phyloP scores from a whole-genome alignment of 78 protist genomes.

The Dictyostelium capitatum region DNA sequence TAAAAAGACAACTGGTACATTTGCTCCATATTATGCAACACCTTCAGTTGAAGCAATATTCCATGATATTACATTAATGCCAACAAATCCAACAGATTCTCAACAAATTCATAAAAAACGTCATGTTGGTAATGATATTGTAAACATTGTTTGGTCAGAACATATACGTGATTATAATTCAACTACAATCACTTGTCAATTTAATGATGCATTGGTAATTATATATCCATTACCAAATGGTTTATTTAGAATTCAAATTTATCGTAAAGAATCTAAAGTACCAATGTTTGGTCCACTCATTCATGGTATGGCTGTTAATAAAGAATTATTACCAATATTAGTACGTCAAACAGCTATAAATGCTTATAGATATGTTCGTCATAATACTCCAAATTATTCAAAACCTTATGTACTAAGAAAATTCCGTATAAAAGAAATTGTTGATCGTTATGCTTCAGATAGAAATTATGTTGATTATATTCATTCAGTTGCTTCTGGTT shows the following conservation, averaged over 20 bases:
- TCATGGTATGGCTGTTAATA: slow-evolving; percentile 89
- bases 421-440: slow-evolving; percentile 66
- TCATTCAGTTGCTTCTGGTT: slow-evolving; percentile 44
- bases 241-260: slow-evolving; percentile 83
- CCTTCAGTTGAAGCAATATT: slow-evolving; percentile 90
- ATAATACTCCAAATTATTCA: slow-evolving; percentile 66
- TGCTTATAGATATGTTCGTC: slow-evolving; percentile 83
- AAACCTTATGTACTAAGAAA: slow-evolving; percentile 64
- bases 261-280: slow-evolving; percentile 77
- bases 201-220: slow-evolving; percentile 93
- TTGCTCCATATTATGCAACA: slow-evolving; percentile 88
- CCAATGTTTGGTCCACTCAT: slow-evolving; percentile 94
- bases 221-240: slow-evolving; percentile 93
- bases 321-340: slow-evolving; percentile 81
- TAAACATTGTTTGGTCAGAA: slow-evolving; percentile 95
- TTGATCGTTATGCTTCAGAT: slow-evolving; percentile 60
- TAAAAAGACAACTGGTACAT: slow-evolving; percentile 79
- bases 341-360: slow-evolving; percentile 96
- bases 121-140: slow-evolving; percentile 96
- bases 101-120: slow-evolving; percentile 90
- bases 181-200: slow-evolving; percentile 85
- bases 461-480: slow-evolving; percentile 61
- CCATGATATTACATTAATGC: slow-evolving; percentile 94
- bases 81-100: slow-evolving; percentile 81
- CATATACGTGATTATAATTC: slow-evolving; percentile 89